A percentile compares a stretch with the other conserved stretches of the same genome.
Conservation (phyloP, 2,329 filamentous ascomycete species). For the Sarocladium brachiariae region DNA sequence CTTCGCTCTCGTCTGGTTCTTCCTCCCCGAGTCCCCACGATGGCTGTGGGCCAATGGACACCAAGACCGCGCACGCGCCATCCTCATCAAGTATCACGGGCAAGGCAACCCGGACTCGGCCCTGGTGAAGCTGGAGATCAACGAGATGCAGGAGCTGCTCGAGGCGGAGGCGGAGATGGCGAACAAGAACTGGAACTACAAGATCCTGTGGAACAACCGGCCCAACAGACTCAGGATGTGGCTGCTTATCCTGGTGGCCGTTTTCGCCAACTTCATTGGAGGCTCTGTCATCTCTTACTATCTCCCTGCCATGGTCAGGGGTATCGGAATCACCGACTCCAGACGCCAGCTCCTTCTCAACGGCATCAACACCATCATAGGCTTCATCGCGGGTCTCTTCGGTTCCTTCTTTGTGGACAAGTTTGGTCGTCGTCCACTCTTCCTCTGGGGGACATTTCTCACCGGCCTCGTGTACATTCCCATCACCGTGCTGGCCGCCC, state of each 20-base stretch:
- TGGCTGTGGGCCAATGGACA: slow-evolving; percentile 11
- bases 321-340: slow-evolving; percentile 34
- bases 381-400: slow-evolving; percentile 33
- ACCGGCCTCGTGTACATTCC: slow-evolving; percentile 16
- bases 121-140: slow-evolving; percentile 32
- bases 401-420: slow-evolving; percentile 36
- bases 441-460: slow-evolving; percentile 34
- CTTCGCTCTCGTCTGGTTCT: slow-evolving; percentile 35
- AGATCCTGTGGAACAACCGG: slow-evolving; percentile 36
- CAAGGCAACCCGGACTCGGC: slow-evolving; percentile 16
- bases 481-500: slow-evolving; percentile 25
- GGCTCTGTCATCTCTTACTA: slow-evolving; percentile 43
- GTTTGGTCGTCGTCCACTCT: slow-evolving; percentile 40
- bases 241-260: slow-evolving; percentile 37
- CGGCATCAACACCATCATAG: slow-evolving; percentile 34
- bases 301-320: slow-evolving; percentile 35
- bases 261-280: slow-evolving; percentile 43
- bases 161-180: slow-evolving; percentile 30
- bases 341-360: slow-evolving; percentile 26
- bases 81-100: slow-evolving; percentile 15
- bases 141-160: slow-evolving; percentile 41
- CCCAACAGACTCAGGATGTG: slow-evolving; percentile 40
- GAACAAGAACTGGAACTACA: slow-evolving; percentile 32
- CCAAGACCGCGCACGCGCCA: slow-evolving; percentile 2
- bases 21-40: slow-evolving; percentile 33